Conservation (phyloP, 345 rosid genomes). For the Alliaria petiolata region DNA sequence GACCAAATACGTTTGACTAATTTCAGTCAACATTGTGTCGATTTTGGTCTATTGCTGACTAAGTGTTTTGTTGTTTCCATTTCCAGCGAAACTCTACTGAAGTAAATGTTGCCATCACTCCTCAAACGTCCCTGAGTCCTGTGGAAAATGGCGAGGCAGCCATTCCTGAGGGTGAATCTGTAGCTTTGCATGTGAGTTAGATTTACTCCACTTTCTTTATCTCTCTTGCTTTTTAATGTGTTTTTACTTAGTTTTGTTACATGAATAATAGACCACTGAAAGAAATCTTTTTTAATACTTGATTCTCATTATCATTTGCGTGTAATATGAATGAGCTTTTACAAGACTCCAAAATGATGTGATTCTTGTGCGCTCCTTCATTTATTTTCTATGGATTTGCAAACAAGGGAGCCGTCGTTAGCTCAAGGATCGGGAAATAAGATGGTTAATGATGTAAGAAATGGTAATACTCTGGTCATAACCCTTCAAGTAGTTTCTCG, state of each 20-base stretch:
- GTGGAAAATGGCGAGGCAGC: no score
- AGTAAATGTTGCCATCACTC: neutral
- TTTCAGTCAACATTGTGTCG: neutral
- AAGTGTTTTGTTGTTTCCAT: neutral
- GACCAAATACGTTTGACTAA: slow-evolving; percentile 11
- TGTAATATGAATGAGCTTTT: neutral
- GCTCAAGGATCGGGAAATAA: slow-evolving; percentile 17
- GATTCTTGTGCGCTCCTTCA: neutral
- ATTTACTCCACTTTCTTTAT: neutral
- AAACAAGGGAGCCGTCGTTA: slow-evolving; percentile 33
- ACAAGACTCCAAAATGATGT: neutral
- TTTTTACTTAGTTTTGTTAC: neutral
- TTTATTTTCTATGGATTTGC: neutral
- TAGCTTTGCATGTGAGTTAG: neutral
- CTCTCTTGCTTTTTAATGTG: neutral
- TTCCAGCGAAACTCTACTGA: neutral
- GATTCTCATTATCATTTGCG: neutral
- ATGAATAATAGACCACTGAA: no score
- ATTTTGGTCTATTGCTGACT: neutral
- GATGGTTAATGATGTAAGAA: slow-evolving; percentile 14
- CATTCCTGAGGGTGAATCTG: no score
- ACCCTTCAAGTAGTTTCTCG: neutral
- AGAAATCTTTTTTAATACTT: neutral
- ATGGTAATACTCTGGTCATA: slow-evolving; percentile 6
- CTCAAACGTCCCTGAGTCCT: neutral